Percentiles rank a stretch among this genome's conserved stretches.
These are phyloP conservation scores for Thyridium curvatum DNA, from an alignment of 2,329 filamentous ascomycete genomes.

Conservation along the genomic window DNA sequence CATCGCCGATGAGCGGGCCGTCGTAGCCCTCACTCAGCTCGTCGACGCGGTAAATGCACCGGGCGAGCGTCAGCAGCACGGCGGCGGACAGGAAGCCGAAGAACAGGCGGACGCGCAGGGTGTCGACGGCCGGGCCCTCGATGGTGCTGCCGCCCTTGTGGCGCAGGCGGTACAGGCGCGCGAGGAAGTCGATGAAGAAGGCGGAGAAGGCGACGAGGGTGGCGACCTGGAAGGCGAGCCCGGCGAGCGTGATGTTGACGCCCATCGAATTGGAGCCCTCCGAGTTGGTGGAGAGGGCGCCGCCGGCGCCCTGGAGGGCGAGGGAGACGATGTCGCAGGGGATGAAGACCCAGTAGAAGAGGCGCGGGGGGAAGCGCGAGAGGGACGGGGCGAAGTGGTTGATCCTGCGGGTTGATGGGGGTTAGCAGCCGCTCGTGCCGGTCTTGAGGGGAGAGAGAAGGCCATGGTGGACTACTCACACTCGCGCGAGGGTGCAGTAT, in stretches of 20 bases:
- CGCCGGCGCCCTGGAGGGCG: conserved; percentile 48
- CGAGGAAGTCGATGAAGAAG: conserved; percentile 41
- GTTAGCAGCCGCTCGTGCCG: background rate
- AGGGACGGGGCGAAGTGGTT: conserved; percentile 28
- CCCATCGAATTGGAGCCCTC: conserved; percentile 38
- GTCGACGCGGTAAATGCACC: conserved; percentile 57
- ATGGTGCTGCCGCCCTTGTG: conserved; percentile 1
- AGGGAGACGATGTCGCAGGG: conserved; percentile 49
- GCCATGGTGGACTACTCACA: conserved; percentile 6
- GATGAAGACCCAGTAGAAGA: conserved; percentile 40
- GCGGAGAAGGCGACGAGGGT: conserved; percentile 46
- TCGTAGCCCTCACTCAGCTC: conserved; percentile 58
- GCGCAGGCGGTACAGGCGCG: conserved; percentile 25
- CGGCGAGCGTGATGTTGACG: conserved; percentile 43
- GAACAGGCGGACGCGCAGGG: conserved; percentile 28
- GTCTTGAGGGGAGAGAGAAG: conserved; percentile 6
- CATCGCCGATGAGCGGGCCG: conserved; percentile 44
- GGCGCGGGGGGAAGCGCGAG: conserved; percentile 31
- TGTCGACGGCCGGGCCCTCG: conserved; percentile 1
- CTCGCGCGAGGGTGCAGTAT: conserved; percentile 51
- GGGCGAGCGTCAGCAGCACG: conserved; percentile 52
- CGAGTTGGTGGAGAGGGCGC: conserved; percentile 40
- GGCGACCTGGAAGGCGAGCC: conserved; percentile 52
- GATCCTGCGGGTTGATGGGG: conserved; percentile 21
- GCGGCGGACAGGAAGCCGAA: conserved; percentile 43